A percentile compares a stretch with the other conserved stretches of the same genome.
phyloP scores from a whole-genome alignment of 768 basidiomycete species.

The Panaeolus cyanescens region DNA sequence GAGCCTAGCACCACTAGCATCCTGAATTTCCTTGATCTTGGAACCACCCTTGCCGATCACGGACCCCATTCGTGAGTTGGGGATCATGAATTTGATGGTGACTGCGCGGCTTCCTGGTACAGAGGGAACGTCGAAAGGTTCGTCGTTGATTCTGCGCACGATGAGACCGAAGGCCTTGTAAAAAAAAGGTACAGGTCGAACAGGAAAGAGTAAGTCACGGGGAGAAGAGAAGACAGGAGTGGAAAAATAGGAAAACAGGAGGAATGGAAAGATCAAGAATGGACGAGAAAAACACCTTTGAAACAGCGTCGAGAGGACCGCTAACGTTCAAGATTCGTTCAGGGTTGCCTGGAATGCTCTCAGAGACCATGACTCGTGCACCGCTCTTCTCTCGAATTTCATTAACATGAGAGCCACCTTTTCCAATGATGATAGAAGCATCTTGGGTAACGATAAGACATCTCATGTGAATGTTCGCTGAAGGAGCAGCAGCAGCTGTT shows the following conservation, averaged over 20 bases:
- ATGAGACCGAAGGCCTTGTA: slow-evolving; percentile 95
- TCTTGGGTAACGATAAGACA: slow-evolving; percentile 99
- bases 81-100: slow-evolving; percentile 99
- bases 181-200: slow-evolving; percentile 7
- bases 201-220: slow-evolving; percentile 4
- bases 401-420: slow-evolving; percentile 93
- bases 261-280: slow-evolving; percentile 5
- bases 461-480: slow-evolving; percentile 93
- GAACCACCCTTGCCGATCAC: slow-evolving; percentile 97
- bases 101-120: slow-evolving; percentile 98
- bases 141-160: slow-evolving; percentile 97
- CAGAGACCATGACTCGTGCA: slow-evolving; percentile 95
- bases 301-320: slow-evolving; percentile 96
- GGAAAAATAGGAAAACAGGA: slow-evolving; percentile 4
- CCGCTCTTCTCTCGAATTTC: slow-evolving; percentile 98
- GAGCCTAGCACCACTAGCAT: slow-evolving; percentile 93
- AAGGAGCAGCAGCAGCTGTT: slow-evolving; percentile 50
- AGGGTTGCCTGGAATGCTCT: slow-evolving; percentile 99
- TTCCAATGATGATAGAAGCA: slow-evolving; percentile 98
- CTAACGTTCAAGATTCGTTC: slow-evolving; percentile 97
- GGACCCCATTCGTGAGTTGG: slow-evolving; percentile 98
- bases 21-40: slow-evolving; percentile 99
- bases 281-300: slow-evolving; percentile 66
- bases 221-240: background rate
- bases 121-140: slow-evolving; percentile 96